Conservation (phyloP, 805 yeast genomes). For the Candida namnaoensis region DNA sequence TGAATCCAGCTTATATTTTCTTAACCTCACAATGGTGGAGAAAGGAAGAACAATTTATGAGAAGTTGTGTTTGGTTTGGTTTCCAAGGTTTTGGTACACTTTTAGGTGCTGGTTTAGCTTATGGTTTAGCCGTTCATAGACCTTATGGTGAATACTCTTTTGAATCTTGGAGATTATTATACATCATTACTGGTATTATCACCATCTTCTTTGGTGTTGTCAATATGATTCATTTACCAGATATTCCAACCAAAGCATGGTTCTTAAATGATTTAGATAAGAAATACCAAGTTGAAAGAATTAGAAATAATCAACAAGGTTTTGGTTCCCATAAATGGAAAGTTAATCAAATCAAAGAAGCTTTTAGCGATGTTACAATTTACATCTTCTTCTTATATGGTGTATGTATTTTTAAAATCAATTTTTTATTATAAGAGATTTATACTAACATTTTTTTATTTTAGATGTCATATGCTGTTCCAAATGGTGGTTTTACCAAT, state of each 20-base stretch:
- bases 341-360: slow-evolving; percentile 43
- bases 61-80: slow-evolving; percentile 34
- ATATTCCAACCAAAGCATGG: slow-evolving; percentile 42
- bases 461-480: slow-evolving; percentile 24
- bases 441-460: slow-evolving; percentile 1
- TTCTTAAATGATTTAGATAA: slow-evolving; percentile 37
- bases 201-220: slow-evolving; percentile 43
- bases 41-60: slow-evolving; percentile 23
- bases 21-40: slow-evolving; percentile 41
- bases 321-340: slow-evolving; percentile 49
- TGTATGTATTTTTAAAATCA: slow-evolving; percentile 11
- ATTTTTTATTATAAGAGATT: too few relatives aligned
- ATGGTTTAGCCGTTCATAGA: slow-evolving; percentile 28
- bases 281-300: slow-evolving; percentile 39
- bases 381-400: slow-evolving; percentile 37
- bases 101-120: slow-evolving; percentile 39
- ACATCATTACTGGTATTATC: slow-evolving; percentile 49
- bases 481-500: slow-evolving; percentile 38
- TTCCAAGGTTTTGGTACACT: slow-evolving; percentile 34
- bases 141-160: slow-evolving; percentile 26
- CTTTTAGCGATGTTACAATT: slow-evolving; percentile 37
- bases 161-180: slow-evolving; percentile 53
- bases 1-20: slow-evolving; percentile 36
- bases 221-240: slow-evolving; percentile 46
- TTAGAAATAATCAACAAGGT: slow-evolving; percentile 48